phyloP scores from a whole-genome alignment of 2,329 filamentous ascomycete genomes.

The Lachnellula willkommii region DNA sequence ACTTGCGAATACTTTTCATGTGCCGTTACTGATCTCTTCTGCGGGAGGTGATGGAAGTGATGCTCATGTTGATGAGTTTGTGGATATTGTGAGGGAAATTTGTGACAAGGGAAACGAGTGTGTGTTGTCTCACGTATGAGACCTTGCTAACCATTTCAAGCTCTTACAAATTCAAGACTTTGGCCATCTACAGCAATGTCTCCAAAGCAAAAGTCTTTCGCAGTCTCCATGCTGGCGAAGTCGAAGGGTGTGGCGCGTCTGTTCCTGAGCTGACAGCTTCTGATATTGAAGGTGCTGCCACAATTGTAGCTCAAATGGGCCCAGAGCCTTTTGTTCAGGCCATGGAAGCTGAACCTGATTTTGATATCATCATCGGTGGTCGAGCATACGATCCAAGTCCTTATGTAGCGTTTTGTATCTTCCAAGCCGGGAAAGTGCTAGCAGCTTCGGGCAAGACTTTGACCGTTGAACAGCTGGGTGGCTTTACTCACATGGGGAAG shows the following conservation, averaged over 20 bases:
- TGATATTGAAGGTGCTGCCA: constrained; percentile 35
- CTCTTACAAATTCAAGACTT: constrained; percentile 28
- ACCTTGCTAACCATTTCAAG: neutral
- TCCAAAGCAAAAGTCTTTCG: constrained; percentile 32
- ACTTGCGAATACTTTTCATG: constrained; percentile 31
- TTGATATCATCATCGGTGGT: constrained; percentile 34
- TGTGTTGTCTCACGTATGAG: neutral
- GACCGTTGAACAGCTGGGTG: constrained; percentile 27
- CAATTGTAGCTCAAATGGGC: constrained; percentile 43
- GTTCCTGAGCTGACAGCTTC: constrained; percentile 37
- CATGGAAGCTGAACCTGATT: constrained; percentile 38
- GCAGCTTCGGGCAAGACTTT: constrained; percentile 4
- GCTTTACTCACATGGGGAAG: constrained; percentile 49
- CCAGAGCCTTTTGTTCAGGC: constrained; percentile 41
- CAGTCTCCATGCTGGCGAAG: constrained; percentile 26
- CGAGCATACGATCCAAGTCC: constrained; percentile 38
- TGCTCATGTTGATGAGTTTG: constrained; percentile 38
- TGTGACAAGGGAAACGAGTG: constrained; percentile 21
- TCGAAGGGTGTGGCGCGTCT: constrained; percentile 36
- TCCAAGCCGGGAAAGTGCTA: constrained; percentile 22
- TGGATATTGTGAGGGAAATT: constrained; percentile 37
- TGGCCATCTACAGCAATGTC: constrained; percentile 38
- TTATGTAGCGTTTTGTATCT: constrained; percentile 36
- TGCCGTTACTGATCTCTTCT: constrained; percentile 40
- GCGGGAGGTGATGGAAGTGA: constrained; percentile 45